Base-by-base conservation (phyloP, 2,329 filamentous ascomycete genomes). In the Fusarium cyanostomum region DNA sequence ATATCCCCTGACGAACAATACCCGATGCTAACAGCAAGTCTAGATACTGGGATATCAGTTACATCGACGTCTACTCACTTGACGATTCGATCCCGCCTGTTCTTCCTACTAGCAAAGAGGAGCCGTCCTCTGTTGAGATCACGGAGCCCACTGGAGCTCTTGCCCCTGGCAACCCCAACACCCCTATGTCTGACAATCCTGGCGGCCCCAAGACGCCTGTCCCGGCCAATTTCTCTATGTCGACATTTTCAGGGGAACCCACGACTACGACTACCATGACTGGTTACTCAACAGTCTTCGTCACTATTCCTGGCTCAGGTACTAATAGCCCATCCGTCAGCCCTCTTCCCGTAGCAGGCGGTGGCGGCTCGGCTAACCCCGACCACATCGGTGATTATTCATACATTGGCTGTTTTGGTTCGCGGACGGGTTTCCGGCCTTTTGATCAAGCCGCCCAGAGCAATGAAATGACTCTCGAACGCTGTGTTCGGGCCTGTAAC, bases 31-130 rank as follows among this genome's bases (percentile, higher is more conserved):
- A 63, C 12, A 21, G 16, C 12, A 21, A 7, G 7, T 9, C 7
- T 7, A 78, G 76, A 8, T 74, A 80, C 72, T 76, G 86, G 85
- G 70, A 89, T 66, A 78, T 90, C 76, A 76, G 79, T 53, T 84
- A 82, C 65, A 83, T 85, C 55, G 81, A 85, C 27, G 75, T 81
- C 16, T 85, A 83, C 53, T 56, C 72, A 45, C 55, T 52, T 41
- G 66, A 44, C 7, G 42, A 61, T 24, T 41, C 44, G 8, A 26
- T 45, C 11, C 59, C 51, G 3, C 43, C 62, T 8, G 35, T 59
- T 18, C 12, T 56, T 8, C 39, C 64, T 10, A 12, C 56, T 6
- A 38, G 38, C 2, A 21, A 57, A 10, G 15, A 43, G 15, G 21
- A 21, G 21, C 6, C 21, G 6, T n/a, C 38, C 4, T 46, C 53